phyloP scores from a whole-genome alignment of 1,284 basidiomycete genomes.

The Leccinum ponderosum region DNA sequence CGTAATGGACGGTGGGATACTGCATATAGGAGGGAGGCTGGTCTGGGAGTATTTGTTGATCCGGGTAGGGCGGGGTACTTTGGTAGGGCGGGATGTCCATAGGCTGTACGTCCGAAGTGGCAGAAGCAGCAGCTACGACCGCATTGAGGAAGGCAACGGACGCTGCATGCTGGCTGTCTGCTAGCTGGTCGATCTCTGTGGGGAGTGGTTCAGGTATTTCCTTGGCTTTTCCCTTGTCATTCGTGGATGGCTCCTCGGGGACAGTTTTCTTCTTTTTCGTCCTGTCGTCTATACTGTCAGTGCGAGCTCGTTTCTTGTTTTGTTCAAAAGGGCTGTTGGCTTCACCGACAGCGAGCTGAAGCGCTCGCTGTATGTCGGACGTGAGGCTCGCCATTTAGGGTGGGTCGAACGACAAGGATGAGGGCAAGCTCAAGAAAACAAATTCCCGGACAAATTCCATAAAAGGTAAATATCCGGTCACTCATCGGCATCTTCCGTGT shows the following conservation, averaged over 20 bases:
- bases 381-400: conserved; percentile 41
- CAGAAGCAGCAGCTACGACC: conserved; percentile 56
- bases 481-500: conserved; percentile 56
- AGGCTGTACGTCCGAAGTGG: conserved; percentile 32
- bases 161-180: conserved; percentile 38
- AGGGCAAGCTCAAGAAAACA: conserved; percentile 38
- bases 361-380: conserved; percentile 39
- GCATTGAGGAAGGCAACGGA: conserved; percentile 61
- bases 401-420: conserved; percentile 36
- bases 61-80: conserved; percentile 27
- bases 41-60: conserved; percentile 30
- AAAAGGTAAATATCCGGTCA: conserved; percentile 18
- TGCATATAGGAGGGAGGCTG: conserved; percentile 30
- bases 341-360: conserved; percentile 44
- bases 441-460: conserved; percentile 19
- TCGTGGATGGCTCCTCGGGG: conserved; percentile 10
- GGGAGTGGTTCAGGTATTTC: conserved; percentile 23
- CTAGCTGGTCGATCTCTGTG: conserved; percentile 23
- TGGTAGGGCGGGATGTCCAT: conserved; percentile 29
- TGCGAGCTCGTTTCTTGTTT: conserved; percentile 28
- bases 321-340: conserved; percentile 37
- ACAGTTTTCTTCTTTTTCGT: background rate
- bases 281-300: conserved; percentile 4
- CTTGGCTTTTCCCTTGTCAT: conserved; percentile 42
- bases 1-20: conserved; percentile 30